phyloP scores from a whole-genome alignment of 1,139 yeast species.

The Candida frijolesensis region DNA sequence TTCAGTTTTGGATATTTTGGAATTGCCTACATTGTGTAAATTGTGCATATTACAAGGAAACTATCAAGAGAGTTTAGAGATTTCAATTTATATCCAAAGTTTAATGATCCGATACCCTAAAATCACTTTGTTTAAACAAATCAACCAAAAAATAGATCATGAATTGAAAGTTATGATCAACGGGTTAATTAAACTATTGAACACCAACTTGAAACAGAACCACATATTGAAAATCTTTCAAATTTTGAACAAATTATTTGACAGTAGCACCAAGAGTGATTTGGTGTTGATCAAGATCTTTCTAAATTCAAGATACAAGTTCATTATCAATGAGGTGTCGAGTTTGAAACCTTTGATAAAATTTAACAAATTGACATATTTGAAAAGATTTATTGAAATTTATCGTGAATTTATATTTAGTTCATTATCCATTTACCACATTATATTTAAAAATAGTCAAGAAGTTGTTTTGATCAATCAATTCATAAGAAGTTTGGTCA shows the following conservation, averaged over 20 bases:
- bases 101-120: constrained; percentile 70
- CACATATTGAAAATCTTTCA: constrained; percentile 77
- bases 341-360: constrained; percentile 56
- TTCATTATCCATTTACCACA: constrained; percentile 64
- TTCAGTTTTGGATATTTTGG: constrained; percentile 73
- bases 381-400: constrained; percentile 79
- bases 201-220: constrained; percentile 77
- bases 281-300: constrained; percentile 13
- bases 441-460: constrained; percentile 52
- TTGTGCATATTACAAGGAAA: constrained; percentile 87
- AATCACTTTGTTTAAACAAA: constrained; percentile 56
- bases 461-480: constrained; percentile 28
- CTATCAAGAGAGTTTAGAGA: constrained; percentile 85
- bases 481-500: constrained; percentile 36
- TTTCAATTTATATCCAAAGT: constrained; percentile 70
- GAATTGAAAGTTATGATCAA: constrained; percentile 67
- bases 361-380: constrained; percentile 59
- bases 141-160: constrained; percentile 54
- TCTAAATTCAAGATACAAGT: constrained; percentile 59
- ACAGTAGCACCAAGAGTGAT: constrained; percentile 19
- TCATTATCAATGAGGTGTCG: constrained; percentile 59
- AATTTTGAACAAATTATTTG: constrained; percentile 60
- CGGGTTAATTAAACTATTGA: constrained; percentile 66
- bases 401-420: constrained; percentile 81
- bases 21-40: constrained; percentile 77